phyloP scores from a whole-genome alignment of 192 early-diverging fungal species.

The Kappamyces sp. region DNA sequence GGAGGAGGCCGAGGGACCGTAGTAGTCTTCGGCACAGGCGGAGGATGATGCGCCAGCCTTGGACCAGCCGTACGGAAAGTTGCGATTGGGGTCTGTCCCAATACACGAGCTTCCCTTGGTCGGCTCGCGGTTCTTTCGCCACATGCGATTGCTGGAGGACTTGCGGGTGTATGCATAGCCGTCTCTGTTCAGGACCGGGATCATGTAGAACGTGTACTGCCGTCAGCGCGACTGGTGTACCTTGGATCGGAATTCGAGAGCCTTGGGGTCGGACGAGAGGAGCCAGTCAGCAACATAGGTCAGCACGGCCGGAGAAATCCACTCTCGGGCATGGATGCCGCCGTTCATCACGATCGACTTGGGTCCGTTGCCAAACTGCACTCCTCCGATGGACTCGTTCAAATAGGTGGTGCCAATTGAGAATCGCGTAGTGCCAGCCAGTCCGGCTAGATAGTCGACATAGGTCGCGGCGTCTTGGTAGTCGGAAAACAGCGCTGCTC shows the following conservation, averaged over 20 bases:
- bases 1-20: conserved; percentile 24
- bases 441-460: conserved; percentile 15
- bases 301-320: conserved; percentile 44
- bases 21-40: conserved; percentile 45
- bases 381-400: conserved; percentile 20
- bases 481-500: conserved; percentile 25
- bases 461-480: conserved; percentile 30
- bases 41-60: conserved; percentile 35
- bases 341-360: conserved; percentile 32
- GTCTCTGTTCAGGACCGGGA: conserved; percentile 57
- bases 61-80: conserved; percentile 40
- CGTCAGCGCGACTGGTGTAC: too few relatives aligned
- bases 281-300: conserved; percentile 18
- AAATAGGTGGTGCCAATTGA: conserved; percentile 29
- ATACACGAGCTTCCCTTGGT: conserved; percentile 42
- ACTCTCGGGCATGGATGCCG: conserved; percentile 60
- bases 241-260: conserved; percentile 29
- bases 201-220: conserved; percentile 52
- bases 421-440: conserved; percentile 17
- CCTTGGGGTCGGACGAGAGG: conserved; percentile 23
- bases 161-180: conserved; percentile 45
- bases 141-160: conserved; percentile 19
- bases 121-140: conserved; percentile 40
- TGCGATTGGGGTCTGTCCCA: conserved; percentile 42
- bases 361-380: conserved; percentile 28